phyloP scores from a whole-genome alignment of 768 basidiomycete species.

The Termitomyces heimii region DNA sequence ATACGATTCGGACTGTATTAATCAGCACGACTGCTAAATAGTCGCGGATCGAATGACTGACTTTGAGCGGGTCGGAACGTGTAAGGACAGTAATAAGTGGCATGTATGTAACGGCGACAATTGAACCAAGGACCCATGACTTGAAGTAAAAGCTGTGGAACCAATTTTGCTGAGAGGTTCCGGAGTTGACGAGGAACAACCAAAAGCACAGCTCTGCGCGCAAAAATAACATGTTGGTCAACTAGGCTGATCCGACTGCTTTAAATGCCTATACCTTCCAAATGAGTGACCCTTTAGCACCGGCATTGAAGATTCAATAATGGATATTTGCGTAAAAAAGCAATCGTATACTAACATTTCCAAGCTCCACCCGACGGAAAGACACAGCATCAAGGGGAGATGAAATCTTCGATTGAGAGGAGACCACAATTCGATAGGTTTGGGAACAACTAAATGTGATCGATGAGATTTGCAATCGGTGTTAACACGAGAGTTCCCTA shows the following conservation, averaged over 20 bases:
- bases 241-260: neutral
- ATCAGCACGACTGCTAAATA: constrained; percentile 1
- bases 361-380: constrained; percentile 64
- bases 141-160: constrained; percentile 73
- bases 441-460: constrained; percentile 48
- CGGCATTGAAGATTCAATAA: neutral
- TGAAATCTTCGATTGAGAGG: constrained; percentile 37
- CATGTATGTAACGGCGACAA: constrained; percentile 56
- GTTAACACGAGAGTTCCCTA: constrained; percentile 26
- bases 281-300: constrained; percentile 58
- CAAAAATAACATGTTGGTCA: neutral
- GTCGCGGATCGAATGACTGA: constrained; percentile 20
- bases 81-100: constrained; percentile 66
- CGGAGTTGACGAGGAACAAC: constrained; percentile 73
- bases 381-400: constrained; percentile 59
- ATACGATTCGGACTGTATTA: constrained; percentile 56
- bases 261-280: constrained; percentile 52
- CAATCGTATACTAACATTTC: constrained; percentile 53
- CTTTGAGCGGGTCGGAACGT: constrained; percentile 52
- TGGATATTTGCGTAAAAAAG: neutral
- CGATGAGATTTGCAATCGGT: neutral
- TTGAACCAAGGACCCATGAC: constrained; percentile 63
- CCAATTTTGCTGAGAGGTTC: constrained; percentile 64
- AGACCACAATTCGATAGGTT: constrained; percentile 57
- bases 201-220: constrained; percentile 76